A percentile compares a stretch with the other conserved stretches of the same genome.
phyloP scores from a whole-genome alignment of 495 filamentous ascomycete species.

The Lepidopterella palustris region DNA sequence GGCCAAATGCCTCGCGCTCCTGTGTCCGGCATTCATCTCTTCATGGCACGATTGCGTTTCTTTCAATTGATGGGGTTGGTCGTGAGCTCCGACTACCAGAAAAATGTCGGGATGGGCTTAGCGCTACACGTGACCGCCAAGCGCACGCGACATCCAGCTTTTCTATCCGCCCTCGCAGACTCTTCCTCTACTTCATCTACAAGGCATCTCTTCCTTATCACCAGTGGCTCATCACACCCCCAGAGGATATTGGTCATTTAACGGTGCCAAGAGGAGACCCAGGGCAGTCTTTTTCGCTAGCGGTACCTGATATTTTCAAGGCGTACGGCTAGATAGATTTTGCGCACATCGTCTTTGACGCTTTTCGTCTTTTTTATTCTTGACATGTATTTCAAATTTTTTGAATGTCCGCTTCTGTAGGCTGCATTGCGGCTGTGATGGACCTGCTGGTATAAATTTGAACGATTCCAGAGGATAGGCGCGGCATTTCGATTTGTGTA shows the following conservation, averaged over 20 bases:
- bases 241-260: conserved; percentile 59
- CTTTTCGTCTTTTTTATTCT: too few relatives aligned
- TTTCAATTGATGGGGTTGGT: background rate
- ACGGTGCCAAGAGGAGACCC: conserved; percentile 52
- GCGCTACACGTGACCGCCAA: conserved; percentile 14
- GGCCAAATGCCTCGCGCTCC: conserved; percentile 31
- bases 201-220: conserved; percentile 54
- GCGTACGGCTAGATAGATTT: conserved; percentile 67
- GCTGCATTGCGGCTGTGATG: too few relatives aligned
- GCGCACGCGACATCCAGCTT: background rate
- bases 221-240: conserved; percentile 45
- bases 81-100: conserved; percentile 9
- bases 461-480: too few relatives aligned
- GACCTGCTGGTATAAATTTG: too few relatives aligned
- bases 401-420: too few relatives aligned
- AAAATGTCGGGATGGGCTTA: conserved; percentile 12
- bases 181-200: background rate
- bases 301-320: conserved; percentile 58
- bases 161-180: background rate
- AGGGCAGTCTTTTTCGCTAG: conserved; percentile 65
- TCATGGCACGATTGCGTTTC: background rate
- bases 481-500: too few relatives aligned
- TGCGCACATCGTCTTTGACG: conserved; percentile 43
- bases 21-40: conserved; percentile 34
- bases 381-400: too few relatives aligned